Evolutionary conservation across 1,284 basidiomycete genomes (phyloP).

Genomic region (Ceratobasidium sp.): DNA sequence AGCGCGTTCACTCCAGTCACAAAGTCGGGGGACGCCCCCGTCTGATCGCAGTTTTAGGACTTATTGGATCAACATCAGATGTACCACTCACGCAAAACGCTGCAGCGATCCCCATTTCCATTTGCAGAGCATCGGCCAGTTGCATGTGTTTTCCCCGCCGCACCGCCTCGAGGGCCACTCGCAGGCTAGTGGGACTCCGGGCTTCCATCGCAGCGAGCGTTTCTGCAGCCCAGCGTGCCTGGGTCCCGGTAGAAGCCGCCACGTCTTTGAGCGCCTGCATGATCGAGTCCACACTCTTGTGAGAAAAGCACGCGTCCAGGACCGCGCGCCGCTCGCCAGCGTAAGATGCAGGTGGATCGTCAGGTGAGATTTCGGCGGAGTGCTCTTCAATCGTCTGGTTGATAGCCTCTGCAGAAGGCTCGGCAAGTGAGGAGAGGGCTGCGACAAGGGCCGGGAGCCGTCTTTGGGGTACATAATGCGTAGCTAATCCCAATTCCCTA

Average conservation of each 20-base stretch:
- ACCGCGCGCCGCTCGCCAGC: slow-evolving; percentile 75
- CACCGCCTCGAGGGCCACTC: slow-evolving; percentile 84
- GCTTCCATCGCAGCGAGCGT: slow-evolving; percentile 74
- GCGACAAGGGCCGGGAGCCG: slow-evolving; percentile 77
- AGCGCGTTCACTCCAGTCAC: slow-evolving; percentile 80
- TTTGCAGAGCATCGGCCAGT: slow-evolving; percentile 77
- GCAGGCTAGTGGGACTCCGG: slow-evolving; percentile 91
- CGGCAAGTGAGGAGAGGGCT: slow-evolving; percentile 70
- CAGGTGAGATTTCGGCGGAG: slow-evolving; percentile 44
- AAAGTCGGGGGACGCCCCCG: slow-evolving; percentile 84
- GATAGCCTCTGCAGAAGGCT: slow-evolving; percentile 62
- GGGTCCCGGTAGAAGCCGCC: slow-evolving; percentile 60
- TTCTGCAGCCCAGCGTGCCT: slow-evolving; percentile 78
- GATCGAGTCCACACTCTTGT: slow-evolving; percentile 78
- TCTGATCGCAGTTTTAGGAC: slow-evolving; percentile 59
- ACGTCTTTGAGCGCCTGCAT: slow-evolving; percentile 68
- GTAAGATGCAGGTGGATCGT: slow-evolving; percentile 62
- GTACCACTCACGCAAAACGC: slow-evolving; percentile 79
- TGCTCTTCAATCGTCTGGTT: slow-evolving; percentile 73
- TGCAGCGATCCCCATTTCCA: slow-evolving; percentile 84
- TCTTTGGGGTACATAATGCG: slow-evolving; percentile 86
- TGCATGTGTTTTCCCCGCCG: slow-evolving; percentile 73
- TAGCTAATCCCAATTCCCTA: slow-evolving; percentile 90
- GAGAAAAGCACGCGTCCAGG: slow-evolving; percentile 82
- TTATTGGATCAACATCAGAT: slow-evolving; percentile 28